Evolutionary conservation across 352 stramenopile species (phyloP).

Genomic region (Blastocystis sp.): DNA sequence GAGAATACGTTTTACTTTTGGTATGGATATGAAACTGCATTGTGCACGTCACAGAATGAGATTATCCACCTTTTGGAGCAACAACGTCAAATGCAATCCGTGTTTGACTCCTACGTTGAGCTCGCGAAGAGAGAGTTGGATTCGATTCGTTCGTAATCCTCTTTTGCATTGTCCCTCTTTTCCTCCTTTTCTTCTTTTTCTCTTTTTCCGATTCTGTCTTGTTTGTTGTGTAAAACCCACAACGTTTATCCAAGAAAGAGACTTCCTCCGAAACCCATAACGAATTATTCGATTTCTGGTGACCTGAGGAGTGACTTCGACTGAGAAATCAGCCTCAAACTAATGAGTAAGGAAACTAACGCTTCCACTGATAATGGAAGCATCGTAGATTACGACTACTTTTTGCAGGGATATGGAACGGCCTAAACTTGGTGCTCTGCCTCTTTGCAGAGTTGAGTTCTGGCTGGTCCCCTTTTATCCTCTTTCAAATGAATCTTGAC

Average conservation of each 20-base stretch:
- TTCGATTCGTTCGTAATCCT: background rate
- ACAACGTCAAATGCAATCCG: background rate
- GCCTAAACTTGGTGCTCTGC: constrained; percentile 52
- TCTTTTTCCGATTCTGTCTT: background rate
- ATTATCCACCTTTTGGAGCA: too few relatives aligned
- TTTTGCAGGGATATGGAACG: constrained; percentile 57
- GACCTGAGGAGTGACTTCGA: background rate
- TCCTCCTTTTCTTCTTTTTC: constrained; percentile 1
- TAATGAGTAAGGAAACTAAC: constrained; percentile 59
- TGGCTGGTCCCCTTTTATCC: constrained; percentile 55
- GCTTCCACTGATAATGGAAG: constrained; percentile 58
- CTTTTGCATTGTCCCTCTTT: background rate
- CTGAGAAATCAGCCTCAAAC: constrained; percentile 28
- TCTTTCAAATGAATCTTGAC: background rate
- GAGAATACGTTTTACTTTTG: too few relatives aligned
- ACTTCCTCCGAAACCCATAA: background rate
- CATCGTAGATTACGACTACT: constrained; percentile 57
- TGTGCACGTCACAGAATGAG: too few relatives aligned
- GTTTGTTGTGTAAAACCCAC: background rate
- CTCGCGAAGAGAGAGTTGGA: background rate
- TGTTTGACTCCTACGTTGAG: background rate
- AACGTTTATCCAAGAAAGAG: background rate
- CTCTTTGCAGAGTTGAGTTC: constrained; percentile 55
- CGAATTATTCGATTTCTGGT: background rate
- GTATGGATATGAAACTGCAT: too few relatives aligned